Conservation (phyloP, 164 flowering plant species). For the Tetracentron sinense region DNA sequence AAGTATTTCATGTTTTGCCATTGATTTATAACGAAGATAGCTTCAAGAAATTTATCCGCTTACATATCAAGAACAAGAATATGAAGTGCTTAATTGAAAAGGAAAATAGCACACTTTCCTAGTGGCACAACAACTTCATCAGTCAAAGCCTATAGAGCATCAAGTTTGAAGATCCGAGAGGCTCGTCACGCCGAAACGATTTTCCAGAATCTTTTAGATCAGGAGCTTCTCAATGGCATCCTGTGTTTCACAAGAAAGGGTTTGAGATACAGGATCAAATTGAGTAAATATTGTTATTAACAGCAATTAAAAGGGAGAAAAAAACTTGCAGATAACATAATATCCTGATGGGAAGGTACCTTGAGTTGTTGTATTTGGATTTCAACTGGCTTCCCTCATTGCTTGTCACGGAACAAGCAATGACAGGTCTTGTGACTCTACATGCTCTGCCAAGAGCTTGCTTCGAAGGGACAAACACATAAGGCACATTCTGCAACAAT, state of each 20-base stretch:
- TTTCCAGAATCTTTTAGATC: conserved; percentile 31
- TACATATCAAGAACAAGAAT: too few species aligned
- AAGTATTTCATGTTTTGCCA: too few species aligned
- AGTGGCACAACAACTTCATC: conserved; percentile 19
- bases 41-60: too few species aligned
- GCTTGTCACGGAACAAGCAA: too few species aligned
- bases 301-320: too few species aligned
- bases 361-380: too few species aligned
- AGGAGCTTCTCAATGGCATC: too few species aligned
- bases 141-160: conserved; percentile 39
- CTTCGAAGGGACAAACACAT: conserved; percentile 46
- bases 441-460: conserved; percentile 1
- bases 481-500: too few species aligned
- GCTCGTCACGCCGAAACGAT: conserved; percentile 36
- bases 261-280: neutral
- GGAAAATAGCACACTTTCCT: conserved; percentile 10
- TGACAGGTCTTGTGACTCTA: conserved; percentile 1
- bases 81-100: neutral
- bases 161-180: conserved; percentile 15
- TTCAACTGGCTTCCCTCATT: too few species aligned
- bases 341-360: conserved; percentile 24
- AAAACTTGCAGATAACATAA: neutral
- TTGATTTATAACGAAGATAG: too few species aligned
- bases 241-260: conserved; percentile 26
- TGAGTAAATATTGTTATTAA: neutral